Evolutionary conservation across 495 filamentous ascomycete species (phyloP), one percentile per base, ranked within the genome.

Genomic region (Cercophora newfieldiana): DNA sequence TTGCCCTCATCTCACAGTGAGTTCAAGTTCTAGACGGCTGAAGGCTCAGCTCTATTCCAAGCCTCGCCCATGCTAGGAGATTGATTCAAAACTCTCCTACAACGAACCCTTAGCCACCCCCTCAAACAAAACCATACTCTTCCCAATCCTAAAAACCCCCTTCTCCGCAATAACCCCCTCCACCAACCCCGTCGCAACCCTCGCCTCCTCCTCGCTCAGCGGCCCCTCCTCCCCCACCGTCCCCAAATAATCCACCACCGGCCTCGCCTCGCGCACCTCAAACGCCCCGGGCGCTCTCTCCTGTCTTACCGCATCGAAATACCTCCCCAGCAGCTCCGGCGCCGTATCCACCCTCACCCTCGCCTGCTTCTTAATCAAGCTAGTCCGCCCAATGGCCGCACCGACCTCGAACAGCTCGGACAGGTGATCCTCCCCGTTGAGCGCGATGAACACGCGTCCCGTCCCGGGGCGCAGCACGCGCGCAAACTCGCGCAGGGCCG

Each of bases 341-440:
- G 54, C 63, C n/a, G 53, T 65, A 18, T 65, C 63, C 3, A 55
- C 30, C 24, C 53, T 58, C 5, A 65, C 55, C 51, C 53, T 58
- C 19, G 63, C 63, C 53, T 58, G 22, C 16, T 16, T 57, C 18
- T 29, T 37, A 19, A 65, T 65, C 1, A 55, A 28, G 8, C 63
- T 65, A 31, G 51, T n/a, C 33, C 63, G 14, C 5, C 54, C 63
- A n/a, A 65, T 55, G 14, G 25, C 24, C 7, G 22, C 54, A 1
- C 63, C 63, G 6, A 65, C 28, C 6, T 24, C 31, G 19, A 65
- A 50, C 24, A 65, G 30, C 31, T 65, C 63, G 1, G 8, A 18
- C 21, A 65, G 18, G n/a, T 65, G 63, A 21, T 58, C 63, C 4
- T 57, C 28, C 24, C 63, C 63, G 18, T 65, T 65, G 51, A 65